Evolutionary conservation across 2,329 filamentous ascomycete genomes (phyloP), one percentile per base, ranked within the genome.

Genomic region (Cladosporium sp.): DNA sequence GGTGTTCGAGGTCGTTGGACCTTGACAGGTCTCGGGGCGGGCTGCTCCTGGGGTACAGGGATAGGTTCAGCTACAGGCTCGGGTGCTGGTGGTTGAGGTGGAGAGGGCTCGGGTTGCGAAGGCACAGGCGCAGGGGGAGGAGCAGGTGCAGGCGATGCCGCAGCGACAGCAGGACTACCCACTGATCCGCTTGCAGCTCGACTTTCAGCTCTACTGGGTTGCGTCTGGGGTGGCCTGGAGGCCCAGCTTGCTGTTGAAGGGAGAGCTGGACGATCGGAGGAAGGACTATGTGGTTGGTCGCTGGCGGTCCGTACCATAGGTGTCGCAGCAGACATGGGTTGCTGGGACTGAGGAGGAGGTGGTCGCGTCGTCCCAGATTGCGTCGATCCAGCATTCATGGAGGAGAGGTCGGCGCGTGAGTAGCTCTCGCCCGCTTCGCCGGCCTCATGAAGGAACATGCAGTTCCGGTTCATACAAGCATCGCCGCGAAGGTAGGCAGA

Each of bases 381-480:
- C 1, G 86, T 90, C 55, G 85, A 87, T 50, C 90, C 84, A 53
- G 88, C 92, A 62, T 96, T 97, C 77, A 96, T 88, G 15, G 91
- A 94, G 1, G 92, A 97, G 32, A 97, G 72, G 67, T 96, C 92
- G 66, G 96, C 90, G 41, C 93, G 82, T 7, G 89, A 95, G 66
- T 95, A 97, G 70, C 90, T 96, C 63, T 97, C 92, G 58, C 93
- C 92, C 60, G 96, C 93, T 64, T 98, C 93, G n/a, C 93, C 94
- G 33, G 93, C 87, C 69, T 98, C 94, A 64, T 98, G 93, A 43
- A 98, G 72, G 68, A 98, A 98, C 82, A 96, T 98, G 74, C 93
- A 98, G 55, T 93, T 92, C 45, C 91, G 84, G 63, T 98, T 98
- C 50, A 88, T 90, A 70, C 93, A 98, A 57, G 85, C 86, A 69